Conservation (phyloP, 495 filamentous ascomycete species). For the Xeromyces bisporus region DNA sequence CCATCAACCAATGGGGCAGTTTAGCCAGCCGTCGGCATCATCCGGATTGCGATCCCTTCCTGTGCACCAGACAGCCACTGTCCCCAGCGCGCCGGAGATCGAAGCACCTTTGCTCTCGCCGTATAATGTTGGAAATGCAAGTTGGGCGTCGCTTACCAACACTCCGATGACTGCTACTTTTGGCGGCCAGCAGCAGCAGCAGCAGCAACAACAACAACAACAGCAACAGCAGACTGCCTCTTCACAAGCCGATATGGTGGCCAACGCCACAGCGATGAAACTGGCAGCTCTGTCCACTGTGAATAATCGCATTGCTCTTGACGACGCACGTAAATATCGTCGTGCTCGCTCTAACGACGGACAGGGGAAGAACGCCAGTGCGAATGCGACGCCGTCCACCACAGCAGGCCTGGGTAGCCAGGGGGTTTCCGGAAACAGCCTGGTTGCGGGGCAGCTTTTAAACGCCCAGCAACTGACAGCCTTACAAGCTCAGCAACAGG, state of each 20-base stretch:
- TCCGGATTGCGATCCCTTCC: conserved; percentile 68
- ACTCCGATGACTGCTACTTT: conserved; percentile 91
- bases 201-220: too few species aligned
- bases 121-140: conserved; percentile 66
- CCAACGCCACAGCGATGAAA: conserved; percentile 98
- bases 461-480: conserved; percentile 73
- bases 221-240: conserved; percentile 34
- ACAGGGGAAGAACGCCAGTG: conserved; percentile 30
- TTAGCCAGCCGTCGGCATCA: conserved; percentile 66
- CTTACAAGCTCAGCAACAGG: conserved; percentile 67
- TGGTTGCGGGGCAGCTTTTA: conserved; percentile 75
- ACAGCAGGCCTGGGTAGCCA: conserved; percentile 35
- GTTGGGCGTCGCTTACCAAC: conserved; percentile 97
- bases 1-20: conserved; percentile 91
- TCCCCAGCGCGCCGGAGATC: conserved; percentile 59
- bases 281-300: conserved; percentile 91
- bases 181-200: conserved; percentile 33
- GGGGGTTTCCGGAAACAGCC: conserved; percentile 44
- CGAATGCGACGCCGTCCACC: conserved; percentile 25
- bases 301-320: conserved; percentile 93
- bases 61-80: conserved; percentile 51
- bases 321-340: conserved; percentile 88
- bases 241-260: conserved; percentile 90
- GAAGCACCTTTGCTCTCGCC: conserved; percentile 81
- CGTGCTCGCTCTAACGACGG: conserved; percentile 81